Conservation (phyloP, 23 red algal genomes). For the Gracilaria caudata region DNA sequence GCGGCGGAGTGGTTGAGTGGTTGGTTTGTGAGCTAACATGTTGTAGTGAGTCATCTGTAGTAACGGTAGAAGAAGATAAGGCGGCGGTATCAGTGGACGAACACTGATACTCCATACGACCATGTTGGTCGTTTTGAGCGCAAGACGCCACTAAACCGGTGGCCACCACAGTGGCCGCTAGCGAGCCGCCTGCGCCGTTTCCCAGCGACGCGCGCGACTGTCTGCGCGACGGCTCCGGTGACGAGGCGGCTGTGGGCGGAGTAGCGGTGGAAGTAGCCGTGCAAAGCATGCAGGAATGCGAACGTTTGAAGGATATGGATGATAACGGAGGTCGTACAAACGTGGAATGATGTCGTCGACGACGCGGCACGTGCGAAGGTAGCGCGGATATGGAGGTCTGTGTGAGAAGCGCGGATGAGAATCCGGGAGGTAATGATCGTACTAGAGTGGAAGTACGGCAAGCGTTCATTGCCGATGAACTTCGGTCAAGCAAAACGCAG, state of each 20-base stretch:
- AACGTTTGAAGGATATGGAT: not conserved
- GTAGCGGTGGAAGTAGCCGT: not conserved
- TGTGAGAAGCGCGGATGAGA: not conserved
- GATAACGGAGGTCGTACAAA: not conserved
- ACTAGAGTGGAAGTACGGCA: conserved; percentile 5
- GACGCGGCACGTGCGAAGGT: not conserved
- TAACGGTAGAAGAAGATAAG: conserved; percentile 30
- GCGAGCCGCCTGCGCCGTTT: not conserved
- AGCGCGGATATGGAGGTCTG: not conserved
- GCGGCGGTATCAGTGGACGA: not conserved
- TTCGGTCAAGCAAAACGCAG: too few species aligned
- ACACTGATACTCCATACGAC: not conserved
- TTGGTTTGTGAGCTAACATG: not conserved
- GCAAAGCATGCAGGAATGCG: conserved; percentile 16
- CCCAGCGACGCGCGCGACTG: not conserved
- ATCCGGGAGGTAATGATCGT: conserved; percentile 4
- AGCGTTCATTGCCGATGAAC: conserved; percentile 13
- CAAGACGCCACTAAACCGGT: not conserved
- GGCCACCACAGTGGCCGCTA: not conserved
- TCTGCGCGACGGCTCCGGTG: not conserved
- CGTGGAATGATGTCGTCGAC: conserved; percentile 10
- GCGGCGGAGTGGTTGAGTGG: not conserved
- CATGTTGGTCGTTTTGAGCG: not conserved
- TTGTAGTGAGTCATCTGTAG: conserved; percentile 19
- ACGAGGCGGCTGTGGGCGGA: not conserved